Base-by-base conservation (phyloP, 2,329 filamentous ascomycete genomes). In the Trichophyton schoenleinii region DNA sequence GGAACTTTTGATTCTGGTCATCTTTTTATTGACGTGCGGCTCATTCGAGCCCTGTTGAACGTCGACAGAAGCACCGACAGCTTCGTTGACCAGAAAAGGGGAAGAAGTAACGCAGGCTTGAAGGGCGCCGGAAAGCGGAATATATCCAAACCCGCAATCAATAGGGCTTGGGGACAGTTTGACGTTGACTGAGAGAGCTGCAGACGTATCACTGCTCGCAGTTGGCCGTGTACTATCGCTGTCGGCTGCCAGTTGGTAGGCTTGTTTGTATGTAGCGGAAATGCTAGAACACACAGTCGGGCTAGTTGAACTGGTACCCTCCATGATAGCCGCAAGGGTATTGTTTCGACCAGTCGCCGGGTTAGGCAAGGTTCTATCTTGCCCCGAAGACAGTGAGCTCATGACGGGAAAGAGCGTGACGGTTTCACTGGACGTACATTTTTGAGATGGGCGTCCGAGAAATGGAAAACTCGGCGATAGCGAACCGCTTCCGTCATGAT, bases 351-450 rank as follows among this genome's bases (percentile, higher is more conserved):
- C 68, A 25, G 68, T 67, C 36, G 62, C 60, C 38, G 72, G 71
- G 36, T 69, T 73, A 34, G 74, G 74, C 28, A 76, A 67, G 8
- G 68, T 74, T 55, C 74, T 68, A 59, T 73, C 72, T 52, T 63
- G 60, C 38, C 68, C 66, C 31, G 68, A 63, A 25, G 68, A 58
- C 9, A 69, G 48, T 42, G 67, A 65, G 28, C 65, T 61, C 48
- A 68, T 66, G 15, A 64, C 57, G 38, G 68, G 64, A 4, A 67
- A 67, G 20, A 69, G 59, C 18, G 70, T 67, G 4, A 69, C 62
- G 11, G 67, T 60, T 42, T 73, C 73, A 34, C 64, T 64, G 25
- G 69, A 65, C 42, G 66, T 53, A 9, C 66, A 64, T 42, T 61
- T 65, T 25, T 70, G 71, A 52, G 49, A 34, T 15, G 61, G 57